Conservation (phyloP, 768 basidiomycete genomes). For the Phylloporus sp. region DNA sequence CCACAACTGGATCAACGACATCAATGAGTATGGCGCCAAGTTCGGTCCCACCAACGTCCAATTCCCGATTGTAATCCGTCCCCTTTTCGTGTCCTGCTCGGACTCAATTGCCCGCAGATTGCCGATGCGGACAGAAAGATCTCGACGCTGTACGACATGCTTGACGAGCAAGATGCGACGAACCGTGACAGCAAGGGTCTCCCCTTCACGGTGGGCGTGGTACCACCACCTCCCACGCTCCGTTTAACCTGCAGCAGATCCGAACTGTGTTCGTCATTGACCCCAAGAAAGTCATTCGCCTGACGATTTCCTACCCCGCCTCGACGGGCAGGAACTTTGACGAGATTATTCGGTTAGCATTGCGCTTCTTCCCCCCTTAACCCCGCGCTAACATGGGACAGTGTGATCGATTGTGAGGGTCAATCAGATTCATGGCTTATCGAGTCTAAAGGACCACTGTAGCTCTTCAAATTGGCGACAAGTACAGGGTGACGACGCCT, state of each 20-base stretch:
- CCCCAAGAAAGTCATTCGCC: slow-evolving; percentile 91
- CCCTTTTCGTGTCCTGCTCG: background rate
- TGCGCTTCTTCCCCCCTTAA: background rate
- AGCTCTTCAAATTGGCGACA: slow-evolving; percentile 89
- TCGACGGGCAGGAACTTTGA: slow-evolving; percentile 93
- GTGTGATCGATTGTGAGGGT: slow-evolving; percentile 69
- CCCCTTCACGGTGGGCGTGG: slow-evolving; percentile 74
- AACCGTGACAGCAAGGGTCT: slow-evolving; percentile 84
- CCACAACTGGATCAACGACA: slow-evolving; percentile 84
- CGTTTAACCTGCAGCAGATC: slow-evolving; percentile 45
- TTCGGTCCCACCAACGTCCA: slow-evolving; percentile 67
- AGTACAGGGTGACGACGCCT: slow-evolving; percentile 80
- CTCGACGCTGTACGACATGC: slow-evolving; percentile 89
- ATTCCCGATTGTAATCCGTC: slow-evolving; percentile 77
- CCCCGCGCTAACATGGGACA: slow-evolving; percentile 15
- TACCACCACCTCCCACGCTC: background rate
- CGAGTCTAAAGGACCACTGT: slow-evolving; percentile 7
- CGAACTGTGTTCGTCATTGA: slow-evolving; percentile 98
- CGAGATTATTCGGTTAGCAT: slow-evolving; percentile 54
- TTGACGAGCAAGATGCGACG: slow-evolving; percentile 91
- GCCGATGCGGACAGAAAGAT: slow-evolving; percentile 87
- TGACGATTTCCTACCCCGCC: slow-evolving; percentile 90
- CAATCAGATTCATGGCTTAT: slow-evolving; percentile 34
- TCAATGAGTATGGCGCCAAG: slow-evolving; percentile 74
- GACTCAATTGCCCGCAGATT: slow-evolving; percentile 52